phyloP scores from a whole-genome alignment of 2,329 filamentous ascomycete species.

The Talaromyces sp. region DNA sequence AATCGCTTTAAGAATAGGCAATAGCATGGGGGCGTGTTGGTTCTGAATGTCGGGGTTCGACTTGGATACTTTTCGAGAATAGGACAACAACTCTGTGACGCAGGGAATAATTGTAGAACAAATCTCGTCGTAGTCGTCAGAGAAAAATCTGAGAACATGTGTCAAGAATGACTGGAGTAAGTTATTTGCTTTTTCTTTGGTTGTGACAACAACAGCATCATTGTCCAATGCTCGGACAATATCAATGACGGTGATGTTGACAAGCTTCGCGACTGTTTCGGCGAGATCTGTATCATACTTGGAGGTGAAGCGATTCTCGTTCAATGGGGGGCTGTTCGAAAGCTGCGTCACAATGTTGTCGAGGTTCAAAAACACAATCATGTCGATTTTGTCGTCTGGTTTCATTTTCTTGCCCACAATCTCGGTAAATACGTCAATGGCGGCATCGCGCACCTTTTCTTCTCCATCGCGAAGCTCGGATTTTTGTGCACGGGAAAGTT shows the following conservation, averaged over 20 bases:
- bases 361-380: conserved; percentile 88
- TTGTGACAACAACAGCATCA: conserved; percentile 56
- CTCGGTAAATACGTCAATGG: conserved; percentile 92
- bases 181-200: conserved; percentile 71
- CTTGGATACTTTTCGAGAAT: conserved; percentile 75
- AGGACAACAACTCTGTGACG: conserved; percentile 85
- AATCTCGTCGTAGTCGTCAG: conserved; percentile 96
- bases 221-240: conserved; percentile 83
- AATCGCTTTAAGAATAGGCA: conserved; percentile 85
- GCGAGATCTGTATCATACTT: conserved; percentile 94
- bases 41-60: conserved; percentile 61
- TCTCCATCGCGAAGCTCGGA: conserved; percentile 61
- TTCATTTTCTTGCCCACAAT: conserved; percentile 99
- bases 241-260: conserved; percentile 84
- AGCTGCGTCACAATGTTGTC: conserved; percentile 81
- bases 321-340: conserved; percentile 74
- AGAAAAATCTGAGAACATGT: conserved; percentile 87
- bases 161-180: conserved; percentile 81
- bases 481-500: conserved; percentile 72
- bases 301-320: conserved; percentile 72
- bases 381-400: conserved; percentile 78
- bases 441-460: conserved; percentile 82
- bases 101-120: conserved; percentile 94
- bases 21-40: conserved; percentile 76
- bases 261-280: conserved; percentile 90